A percentile compares a stretch with the other conserved stretches of the same genome.
Evolutionary conservation across 495 filamentous ascomycete species (phyloP).

Genomic region (Xylaria castorea): DNA sequence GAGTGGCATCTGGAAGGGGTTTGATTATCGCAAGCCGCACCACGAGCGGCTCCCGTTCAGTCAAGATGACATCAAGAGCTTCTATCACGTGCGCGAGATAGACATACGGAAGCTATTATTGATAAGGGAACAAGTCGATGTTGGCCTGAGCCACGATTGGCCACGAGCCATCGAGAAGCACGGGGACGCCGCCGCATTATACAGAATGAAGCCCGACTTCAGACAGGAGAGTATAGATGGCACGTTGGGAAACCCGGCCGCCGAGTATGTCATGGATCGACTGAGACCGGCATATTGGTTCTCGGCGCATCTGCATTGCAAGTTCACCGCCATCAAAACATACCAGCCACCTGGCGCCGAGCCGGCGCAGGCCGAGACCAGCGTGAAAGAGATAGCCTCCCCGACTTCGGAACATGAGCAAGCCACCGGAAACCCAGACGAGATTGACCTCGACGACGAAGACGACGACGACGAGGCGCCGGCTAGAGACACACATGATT

Average conservation of each 20-base stretch:
- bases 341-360: conserved; percentile 55
- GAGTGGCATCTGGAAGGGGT: conserved; percentile 91
- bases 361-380: conserved; percentile 17
- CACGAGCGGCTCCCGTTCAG: conserved; percentile 88
- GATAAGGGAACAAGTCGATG: conserved; percentile 79
- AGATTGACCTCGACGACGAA: conserved; percentile 62
- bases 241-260: conserved; percentile 77
- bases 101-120: conserved; percentile 91
- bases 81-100: conserved; percentile 90
- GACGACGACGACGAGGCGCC: conserved; percentile 38
- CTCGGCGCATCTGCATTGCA: conserved; percentile 89
- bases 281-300: conserved; percentile 90
- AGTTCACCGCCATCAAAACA: conserved; percentile 74
- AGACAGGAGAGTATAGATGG: conserved; percentile 74
- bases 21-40: conserved; percentile 81
- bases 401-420: background rate
- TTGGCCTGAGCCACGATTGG: conserved; percentile 96
- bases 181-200: conserved; percentile 70
- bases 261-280: conserved; percentile 76
- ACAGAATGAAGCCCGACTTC: conserved; percentile 74
- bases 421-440: conserved; percentile 51
- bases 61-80: conserved; percentile 69
- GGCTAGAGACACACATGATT: background rate
- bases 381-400: background rate
- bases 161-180: conserved; percentile 77